Conservation (phyloP, 495 filamentous ascomycete genomes). For the Talaromyces liani region DNA sequence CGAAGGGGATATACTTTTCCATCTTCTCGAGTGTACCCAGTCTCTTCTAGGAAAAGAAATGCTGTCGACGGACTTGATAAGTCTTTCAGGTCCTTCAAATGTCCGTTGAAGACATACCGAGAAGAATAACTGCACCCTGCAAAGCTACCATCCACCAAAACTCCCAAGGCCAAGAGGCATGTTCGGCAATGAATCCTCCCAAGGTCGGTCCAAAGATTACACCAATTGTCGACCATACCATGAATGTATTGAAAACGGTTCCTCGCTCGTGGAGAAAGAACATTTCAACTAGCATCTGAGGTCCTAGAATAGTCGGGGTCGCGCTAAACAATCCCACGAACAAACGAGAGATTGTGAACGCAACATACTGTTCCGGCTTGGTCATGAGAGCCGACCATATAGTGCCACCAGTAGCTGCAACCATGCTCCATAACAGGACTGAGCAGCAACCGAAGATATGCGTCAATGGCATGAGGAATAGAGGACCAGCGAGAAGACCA, state of each 20-base stretch:
- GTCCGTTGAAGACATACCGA: constrained; percentile 6
- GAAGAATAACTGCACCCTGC: constrained; percentile 18
- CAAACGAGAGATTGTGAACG: constrained; percentile 25
- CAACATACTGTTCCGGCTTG: constrained; percentile 19
- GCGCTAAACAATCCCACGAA: constrained; percentile 21
- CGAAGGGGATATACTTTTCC: constrained; percentile 14
- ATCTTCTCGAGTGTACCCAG: constrained; percentile 12
- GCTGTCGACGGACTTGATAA: constrained; percentile 4
- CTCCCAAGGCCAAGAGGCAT: constrained; percentile 24
- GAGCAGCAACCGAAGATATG: constrained; percentile 18
- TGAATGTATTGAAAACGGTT: constrained; percentile 24
- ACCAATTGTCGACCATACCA: constrained; percentile 16
- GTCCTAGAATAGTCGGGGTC: constrained; percentile 18
- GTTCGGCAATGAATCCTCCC: constrained; percentile 24
- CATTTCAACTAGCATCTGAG: constrained; percentile 18
- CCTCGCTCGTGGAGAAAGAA: constrained; percentile 28
- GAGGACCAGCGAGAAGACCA: constrained; percentile 19
- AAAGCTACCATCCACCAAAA: constrained; percentile 36
- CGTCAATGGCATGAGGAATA: constrained; percentile 20
- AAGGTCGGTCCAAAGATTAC: constrained; percentile 25
- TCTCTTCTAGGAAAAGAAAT: constrained; percentile 33
- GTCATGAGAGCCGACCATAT: constrained; percentile 26
- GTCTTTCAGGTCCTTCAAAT: background rate
- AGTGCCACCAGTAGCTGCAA: constrained; percentile 14
- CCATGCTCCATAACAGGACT: constrained; percentile 23